Evolutionary conservation across 1,284 basidiomycete genomes (phyloP).

Genomic region (Leccinum angustisporum): DNA sequence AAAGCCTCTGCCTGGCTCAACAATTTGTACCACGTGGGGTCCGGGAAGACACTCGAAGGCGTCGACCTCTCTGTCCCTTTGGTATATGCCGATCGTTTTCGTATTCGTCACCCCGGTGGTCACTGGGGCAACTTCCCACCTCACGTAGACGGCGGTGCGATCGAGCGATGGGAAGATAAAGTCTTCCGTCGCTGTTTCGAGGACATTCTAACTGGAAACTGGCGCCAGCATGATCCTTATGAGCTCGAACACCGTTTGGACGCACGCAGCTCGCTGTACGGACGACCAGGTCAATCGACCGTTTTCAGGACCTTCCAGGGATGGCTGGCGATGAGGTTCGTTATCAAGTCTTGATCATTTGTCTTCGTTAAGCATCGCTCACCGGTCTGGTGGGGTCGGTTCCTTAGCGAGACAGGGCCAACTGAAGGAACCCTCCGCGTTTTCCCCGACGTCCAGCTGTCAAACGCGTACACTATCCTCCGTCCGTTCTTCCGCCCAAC

Average conservation of each 20-base stretch:
- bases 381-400: not conserved
- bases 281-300: constrained; percentile 56
- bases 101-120: constrained; percentile 76
- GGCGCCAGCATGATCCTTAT: constrained; percentile 72
- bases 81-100: constrained; percentile 79
- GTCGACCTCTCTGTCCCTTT: constrained; percentile 71
- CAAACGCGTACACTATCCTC: constrained; percentile 79
- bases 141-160: constrained; percentile 79
- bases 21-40: constrained; percentile 54
- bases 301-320: constrained; percentile 85
- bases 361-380: not conserved
- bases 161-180: constrained; percentile 86
- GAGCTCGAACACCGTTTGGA: constrained; percentile 61
- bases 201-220: constrained; percentile 67
- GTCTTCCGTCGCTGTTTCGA: constrained; percentile 65
- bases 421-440: constrained; percentile 78
- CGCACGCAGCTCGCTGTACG: constrained; percentile 61
- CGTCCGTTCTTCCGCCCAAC: constrained; percentile 78
- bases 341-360: not conserved
- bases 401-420: constrained; percentile 62
- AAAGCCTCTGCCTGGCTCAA: constrained; percentile 62
- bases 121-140: constrained; percentile 69
- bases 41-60: constrained; percentile 41
- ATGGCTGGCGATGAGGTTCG: constrained; percentile 65
- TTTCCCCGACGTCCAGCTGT: constrained; percentile 72